These are phyloP conservation scores for Lactarius hatsudake DNA, from an alignment of 768 basidiomycete species.

Conservation along the genomic window DNA sequence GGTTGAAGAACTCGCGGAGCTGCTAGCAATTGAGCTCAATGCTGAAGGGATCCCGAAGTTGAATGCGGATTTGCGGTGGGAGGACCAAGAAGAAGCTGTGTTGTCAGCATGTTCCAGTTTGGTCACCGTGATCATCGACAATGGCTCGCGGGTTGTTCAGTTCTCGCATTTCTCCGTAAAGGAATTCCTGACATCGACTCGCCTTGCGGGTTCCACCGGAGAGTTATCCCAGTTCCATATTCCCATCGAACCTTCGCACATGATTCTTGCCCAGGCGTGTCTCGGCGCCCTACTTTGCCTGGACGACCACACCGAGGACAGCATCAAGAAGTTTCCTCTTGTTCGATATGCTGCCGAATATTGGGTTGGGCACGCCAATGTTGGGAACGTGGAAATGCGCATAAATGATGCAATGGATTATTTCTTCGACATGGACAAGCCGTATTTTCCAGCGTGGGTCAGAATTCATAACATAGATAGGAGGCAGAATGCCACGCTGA, in stretches of 20 bases:
- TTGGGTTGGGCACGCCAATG: not conserved
- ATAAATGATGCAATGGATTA: not conserved
- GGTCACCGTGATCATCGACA: not conserved
- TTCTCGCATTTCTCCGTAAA: not conserved
- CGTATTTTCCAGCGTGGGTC: not conserved
- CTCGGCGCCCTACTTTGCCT: not conserved
- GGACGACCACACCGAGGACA: not conserved
- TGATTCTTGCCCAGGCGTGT: not conserved
- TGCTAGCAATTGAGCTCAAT: not conserved
- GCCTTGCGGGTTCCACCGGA: not conserved
- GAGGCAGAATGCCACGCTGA: too few relatives aligned
- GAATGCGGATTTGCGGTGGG: not conserved
- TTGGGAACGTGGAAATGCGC: not conserved
- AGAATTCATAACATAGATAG: not conserved
- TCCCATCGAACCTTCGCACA: not conserved
- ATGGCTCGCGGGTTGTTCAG: not conserved
- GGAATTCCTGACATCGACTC: not conserved
- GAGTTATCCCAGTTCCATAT: not conserved
- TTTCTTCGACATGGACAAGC: not conserved
- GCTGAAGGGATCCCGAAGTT: not conserved
- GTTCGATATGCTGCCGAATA: not conserved
- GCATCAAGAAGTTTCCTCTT: not conserved
- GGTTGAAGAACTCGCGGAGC: not conserved
- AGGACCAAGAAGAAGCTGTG: not conserved
- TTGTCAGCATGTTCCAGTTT: not conserved